A percentile compares a stretch with the other conserved stretches of the same genome.
Evolutionary conservation across 345 rosid species (phyloP).

Genomic region (Mallotus nudiflorus): DNA sequence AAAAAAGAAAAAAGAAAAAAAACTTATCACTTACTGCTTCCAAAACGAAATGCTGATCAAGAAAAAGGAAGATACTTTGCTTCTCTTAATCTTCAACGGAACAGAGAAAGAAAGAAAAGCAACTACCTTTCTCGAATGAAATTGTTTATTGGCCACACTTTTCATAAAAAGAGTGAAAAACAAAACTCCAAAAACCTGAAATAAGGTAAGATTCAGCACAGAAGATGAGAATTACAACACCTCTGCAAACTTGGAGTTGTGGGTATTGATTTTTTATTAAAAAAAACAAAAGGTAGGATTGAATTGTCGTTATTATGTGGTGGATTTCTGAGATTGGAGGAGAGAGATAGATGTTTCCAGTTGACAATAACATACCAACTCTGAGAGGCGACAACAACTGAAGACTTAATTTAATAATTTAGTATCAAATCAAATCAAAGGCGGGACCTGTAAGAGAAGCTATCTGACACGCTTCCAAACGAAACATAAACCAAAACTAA

Average conservation of each 20-base stretch:
- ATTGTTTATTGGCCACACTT: background rate
- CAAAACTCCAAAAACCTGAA: background rate
- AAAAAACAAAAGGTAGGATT: background rate
- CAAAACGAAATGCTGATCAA: background rate
- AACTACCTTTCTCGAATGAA: background rate
- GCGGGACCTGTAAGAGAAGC: too few species aligned
- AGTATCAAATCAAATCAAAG: too few species aligned
- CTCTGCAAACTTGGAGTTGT: background rate
- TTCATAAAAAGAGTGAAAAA: background rate
- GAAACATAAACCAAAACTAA: too few species aligned
- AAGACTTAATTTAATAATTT: background rate
- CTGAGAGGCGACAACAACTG: background rate
- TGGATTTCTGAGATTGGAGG: background rate
- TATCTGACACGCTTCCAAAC: too few species aligned
- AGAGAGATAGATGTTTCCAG: background rate
- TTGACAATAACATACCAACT: background rate
- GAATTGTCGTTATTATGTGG: background rate
- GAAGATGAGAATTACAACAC: background rate
- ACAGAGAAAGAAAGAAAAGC: background rate
- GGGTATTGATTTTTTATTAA: background rate
- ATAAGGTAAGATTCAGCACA: slow-evolving; percentile 16
- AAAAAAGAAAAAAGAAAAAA: slow-evolving; percentile 1
- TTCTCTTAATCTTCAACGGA: slow-evolving; percentile 13
- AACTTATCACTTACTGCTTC: slow-evolving; percentile 10
- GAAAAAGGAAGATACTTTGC: slow-evolving; percentile 21